phyloP scores from a whole-genome alignment of 352 stramenopile genomes.

The Phytopythium boreale region DNA sequence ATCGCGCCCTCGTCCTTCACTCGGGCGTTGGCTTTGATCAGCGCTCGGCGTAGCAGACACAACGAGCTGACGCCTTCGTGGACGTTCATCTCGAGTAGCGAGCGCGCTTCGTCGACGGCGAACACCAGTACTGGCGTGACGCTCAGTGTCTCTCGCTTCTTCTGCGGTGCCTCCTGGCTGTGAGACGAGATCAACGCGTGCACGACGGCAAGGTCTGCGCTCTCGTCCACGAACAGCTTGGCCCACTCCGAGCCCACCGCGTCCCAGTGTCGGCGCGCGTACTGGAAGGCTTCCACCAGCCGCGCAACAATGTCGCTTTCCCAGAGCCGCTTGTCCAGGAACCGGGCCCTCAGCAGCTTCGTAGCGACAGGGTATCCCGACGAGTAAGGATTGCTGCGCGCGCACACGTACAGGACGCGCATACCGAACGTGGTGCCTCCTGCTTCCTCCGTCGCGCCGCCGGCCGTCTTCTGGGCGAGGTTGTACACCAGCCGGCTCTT shows the following conservation, averaged over 20 bases:
- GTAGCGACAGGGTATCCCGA: not conserved
- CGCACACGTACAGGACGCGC: not conserved
- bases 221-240: not conserved
- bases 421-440: not conserved
- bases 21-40: not conserved
- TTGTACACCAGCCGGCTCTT: not conserved
- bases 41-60: not conserved
- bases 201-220: not conserved
- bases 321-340: not conserved
- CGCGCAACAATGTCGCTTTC: not conserved
- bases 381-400: not conserved
- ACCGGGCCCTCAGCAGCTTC: not conserved
- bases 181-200: no score
- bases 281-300: not conserved
- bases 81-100: not conserved
- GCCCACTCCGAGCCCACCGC: not conserved
- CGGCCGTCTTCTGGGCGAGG: not conserved
- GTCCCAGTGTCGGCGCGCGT: not conserved
- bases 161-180: not conserved
- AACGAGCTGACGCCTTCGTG: not conserved
- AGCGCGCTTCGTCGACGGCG: not conserved
- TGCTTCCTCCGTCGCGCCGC: not conserved
- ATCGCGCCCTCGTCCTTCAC: not conserved
- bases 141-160: not conserved
- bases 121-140: not conserved